A percentile compares a stretch with the other conserved stretches of the same genome.
These are phyloP conservation scores for Corynascus novoguineensis DNA, from an alignment of 495 filamentous ascomycete genomes.

Conservation along the genomic window DNA sequence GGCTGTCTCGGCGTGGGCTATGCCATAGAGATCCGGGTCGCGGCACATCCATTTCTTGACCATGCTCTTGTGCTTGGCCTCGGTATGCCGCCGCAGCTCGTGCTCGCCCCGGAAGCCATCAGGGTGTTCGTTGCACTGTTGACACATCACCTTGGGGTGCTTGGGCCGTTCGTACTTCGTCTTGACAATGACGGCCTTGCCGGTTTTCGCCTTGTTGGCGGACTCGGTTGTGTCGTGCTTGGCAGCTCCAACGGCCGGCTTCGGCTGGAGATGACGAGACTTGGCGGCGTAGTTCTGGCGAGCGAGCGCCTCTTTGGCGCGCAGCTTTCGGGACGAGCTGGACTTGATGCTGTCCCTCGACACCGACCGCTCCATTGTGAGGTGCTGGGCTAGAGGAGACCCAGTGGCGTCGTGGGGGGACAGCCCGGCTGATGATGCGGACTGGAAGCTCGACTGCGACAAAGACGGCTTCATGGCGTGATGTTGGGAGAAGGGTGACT, in stretches of 20 bases:
- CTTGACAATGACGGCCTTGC: slow-evolving; percentile 59
- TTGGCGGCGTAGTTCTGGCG: slow-evolving; percentile 34
- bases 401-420: slow-evolving; percentile 5
- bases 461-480: slow-evolving; percentile 35
- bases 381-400: slow-evolving; percentile 16
- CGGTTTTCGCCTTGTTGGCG: slow-evolving; percentile 28
- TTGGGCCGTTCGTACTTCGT: slow-evolving; percentile 65
- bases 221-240: slow-evolving; percentile 24
- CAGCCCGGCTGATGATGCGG: slow-evolving; percentile 12
- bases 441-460: slow-evolving; percentile 28
- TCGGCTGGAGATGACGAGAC: slow-evolving; percentile 34
- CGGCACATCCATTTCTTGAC: slow-evolving; percentile 77
- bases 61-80: slow-evolving; percentile 67
- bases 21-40: slow-evolving; percentile 32
- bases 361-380: slow-evolving; percentile 40
- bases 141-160: slow-evolving; percentile 71
- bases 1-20: slow-evolving; percentile 39
- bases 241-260: slow-evolving; percentile 27
- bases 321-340: slow-evolving; percentile 36
- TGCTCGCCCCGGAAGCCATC: slow-evolving; percentile 92
- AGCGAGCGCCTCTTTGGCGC: slow-evolving; percentile 40
- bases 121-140: slow-evolving; percentile 66
- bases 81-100: slow-evolving; percentile 80
- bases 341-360: slow-evolving; percentile 42
- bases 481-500: slow-evolving; percentile 21